Evolutionary conservation across 1,139 yeast species (phyloP).

Genomic region (Geotrichum citri-aurantii): DNA sequence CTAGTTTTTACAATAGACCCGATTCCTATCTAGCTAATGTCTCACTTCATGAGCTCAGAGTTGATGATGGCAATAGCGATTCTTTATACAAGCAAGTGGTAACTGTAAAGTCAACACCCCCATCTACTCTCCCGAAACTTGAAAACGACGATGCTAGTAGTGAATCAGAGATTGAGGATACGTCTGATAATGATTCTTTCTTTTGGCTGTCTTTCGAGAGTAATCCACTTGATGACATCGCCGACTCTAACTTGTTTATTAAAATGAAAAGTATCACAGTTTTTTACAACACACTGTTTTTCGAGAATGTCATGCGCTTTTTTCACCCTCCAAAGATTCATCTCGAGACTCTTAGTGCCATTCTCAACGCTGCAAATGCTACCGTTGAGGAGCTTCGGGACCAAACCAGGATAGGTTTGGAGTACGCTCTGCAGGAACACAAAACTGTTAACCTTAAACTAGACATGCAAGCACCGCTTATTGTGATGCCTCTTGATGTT

Average conservation of each 20-base stretch:
- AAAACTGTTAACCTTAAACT: constrained; percentile 79
- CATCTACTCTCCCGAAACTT: constrained; percentile 30
- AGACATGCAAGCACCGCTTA: constrained; percentile 89
- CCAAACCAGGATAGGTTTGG: constrained; percentile 88
- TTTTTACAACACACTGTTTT: constrained; percentile 74
- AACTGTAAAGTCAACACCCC: constrained; percentile 64
- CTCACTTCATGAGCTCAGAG: constrained; percentile 71
- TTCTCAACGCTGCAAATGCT: constrained; percentile 92
- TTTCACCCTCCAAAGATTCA: constrained; percentile 86
- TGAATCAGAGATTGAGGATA: constrained; percentile 4
- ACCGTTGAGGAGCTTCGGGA: constrained; percentile 86
- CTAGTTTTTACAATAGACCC: constrained; percentile 69
- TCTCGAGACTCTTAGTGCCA: constrained; percentile 81
- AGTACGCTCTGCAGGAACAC: constrained; percentile 90
- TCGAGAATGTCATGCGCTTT: constrained; percentile 67
- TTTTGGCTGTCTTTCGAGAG: constrained; percentile 78
- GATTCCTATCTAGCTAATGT: constrained; percentile 70
- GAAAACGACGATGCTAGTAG: constrained; percentile 19
- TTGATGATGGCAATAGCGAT: constrained; percentile 77
- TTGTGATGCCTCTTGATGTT: constrained; percentile 83
- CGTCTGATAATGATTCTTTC: constrained; percentile 49
- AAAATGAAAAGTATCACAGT: constrained; percentile 84
- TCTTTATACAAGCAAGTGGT: constrained; percentile 79
- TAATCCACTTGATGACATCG: constrained; percentile 76
- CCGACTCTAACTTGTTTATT: constrained; percentile 71